phyloP scores from a whole-genome alignment of 1,139 yeast genomes.

The Petasospora rhodanensis region DNA sequence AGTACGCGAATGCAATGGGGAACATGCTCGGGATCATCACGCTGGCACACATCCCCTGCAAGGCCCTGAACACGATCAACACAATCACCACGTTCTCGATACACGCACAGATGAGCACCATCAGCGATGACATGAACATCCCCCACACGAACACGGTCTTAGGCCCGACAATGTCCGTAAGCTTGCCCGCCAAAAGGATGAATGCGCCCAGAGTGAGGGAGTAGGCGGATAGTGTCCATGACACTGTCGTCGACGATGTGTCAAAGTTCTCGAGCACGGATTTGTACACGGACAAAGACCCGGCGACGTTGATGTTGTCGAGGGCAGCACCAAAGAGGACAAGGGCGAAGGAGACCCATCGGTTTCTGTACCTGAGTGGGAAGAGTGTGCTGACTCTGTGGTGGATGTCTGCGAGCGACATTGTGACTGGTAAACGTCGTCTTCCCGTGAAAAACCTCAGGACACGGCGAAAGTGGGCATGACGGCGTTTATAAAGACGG shows the following conservation, averaged over 20 bases:
- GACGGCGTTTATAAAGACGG: too few species aligned
- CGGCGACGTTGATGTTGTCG: constrained; percentile 28
- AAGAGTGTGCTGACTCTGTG: too few species aligned
- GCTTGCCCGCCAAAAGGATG: constrained; percentile 25
- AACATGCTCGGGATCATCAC: constrained; percentile 29
- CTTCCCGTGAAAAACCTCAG: too few species aligned
- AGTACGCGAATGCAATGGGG: constrained; percentile 30
- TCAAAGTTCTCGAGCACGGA: constrained; percentile 23
- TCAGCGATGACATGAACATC: constrained; percentile 16
- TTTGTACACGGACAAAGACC: constrained; percentile 21
- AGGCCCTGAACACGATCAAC: constrained; percentile 33
- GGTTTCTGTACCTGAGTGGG: too few species aligned
- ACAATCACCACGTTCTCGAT: constrained; percentile 27
- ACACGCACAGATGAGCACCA: constrained; percentile 30
- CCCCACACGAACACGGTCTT: constrained; percentile 24
- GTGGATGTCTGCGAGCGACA: too few species aligned
- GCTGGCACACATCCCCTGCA: constrained; percentile 36
- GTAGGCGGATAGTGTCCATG: constrained; percentile 36
- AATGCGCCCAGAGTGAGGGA: constrained; percentile 31
- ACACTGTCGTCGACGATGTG: constrained; percentile 14
- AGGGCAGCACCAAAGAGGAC: constrained; percentile 20
- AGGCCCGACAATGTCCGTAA: constrained; percentile 34
- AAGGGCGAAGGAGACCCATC: constrained; percentile 13
- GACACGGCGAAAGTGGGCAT: too few species aligned
- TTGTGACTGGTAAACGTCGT: too few species aligned